phyloP scores from a whole-genome alignment of 129 eudicot genomes.

The Dittrichia graveolens region DNA sequence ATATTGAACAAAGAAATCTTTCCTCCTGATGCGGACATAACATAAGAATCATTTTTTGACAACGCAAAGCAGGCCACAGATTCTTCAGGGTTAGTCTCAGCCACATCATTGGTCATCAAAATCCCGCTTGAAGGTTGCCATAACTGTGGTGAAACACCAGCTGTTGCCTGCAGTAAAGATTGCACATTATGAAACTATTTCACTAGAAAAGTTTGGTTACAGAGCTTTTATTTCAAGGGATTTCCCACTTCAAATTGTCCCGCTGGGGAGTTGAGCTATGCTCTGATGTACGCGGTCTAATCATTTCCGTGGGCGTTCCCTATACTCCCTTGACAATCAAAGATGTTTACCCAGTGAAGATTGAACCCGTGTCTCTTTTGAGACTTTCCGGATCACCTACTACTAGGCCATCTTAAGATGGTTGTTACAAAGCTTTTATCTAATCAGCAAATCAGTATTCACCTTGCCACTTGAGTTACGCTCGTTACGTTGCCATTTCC shows the following conservation, averaged over 20 bases:
- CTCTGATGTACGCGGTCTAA: too few species aligned
- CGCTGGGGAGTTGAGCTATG: too few species aligned
- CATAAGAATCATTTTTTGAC: conserved; percentile 85
- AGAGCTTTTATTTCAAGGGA: background rate
- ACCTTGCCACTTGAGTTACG: conserved; percentile 80
- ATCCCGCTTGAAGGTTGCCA: conserved; percentile 97
- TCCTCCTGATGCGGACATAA: conserved; percentile 95
- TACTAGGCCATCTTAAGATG: too few species aligned
- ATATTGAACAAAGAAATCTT: conserved; percentile 84
- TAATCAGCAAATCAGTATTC: conserved; percentile 7
- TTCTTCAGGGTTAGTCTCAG: conserved; percentile 72
- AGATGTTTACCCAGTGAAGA: too few species aligned
- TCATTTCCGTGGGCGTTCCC: too few species aligned
- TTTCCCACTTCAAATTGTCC: too few species aligned
- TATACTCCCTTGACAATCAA: too few species aligned
- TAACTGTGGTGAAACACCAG: conserved; percentile 70
- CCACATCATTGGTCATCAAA: conserved; percentile 73
- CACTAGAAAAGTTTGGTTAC: background rate
- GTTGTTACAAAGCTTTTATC: background rate
- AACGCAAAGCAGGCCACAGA: conserved; percentile 91
- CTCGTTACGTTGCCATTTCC: conserved; percentile 93
- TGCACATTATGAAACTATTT: conserved; percentile 10
- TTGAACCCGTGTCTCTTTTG: too few species aligned
- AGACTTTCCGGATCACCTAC: too few species aligned
- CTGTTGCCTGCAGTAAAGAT: conserved; percentile 57